Evolutionary conservation across 1,284 basidiomycete species (phyloP), one percentile per base, ranked within the genome.

Genomic region (Puccinia novopanici): DNA sequence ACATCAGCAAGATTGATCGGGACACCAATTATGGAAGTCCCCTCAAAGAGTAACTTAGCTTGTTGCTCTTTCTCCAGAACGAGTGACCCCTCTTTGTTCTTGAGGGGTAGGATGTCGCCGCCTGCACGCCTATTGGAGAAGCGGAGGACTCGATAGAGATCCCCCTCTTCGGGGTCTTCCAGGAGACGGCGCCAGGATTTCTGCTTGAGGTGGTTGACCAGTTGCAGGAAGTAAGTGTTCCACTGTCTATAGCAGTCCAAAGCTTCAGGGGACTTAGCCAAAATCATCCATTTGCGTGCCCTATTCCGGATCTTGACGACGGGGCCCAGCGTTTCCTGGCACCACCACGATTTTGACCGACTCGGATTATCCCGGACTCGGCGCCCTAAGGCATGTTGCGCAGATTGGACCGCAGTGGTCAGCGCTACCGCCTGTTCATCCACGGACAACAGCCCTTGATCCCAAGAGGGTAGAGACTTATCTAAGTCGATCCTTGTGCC

Each of bases 111-210:
- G 24, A 63, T 24, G 6, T 63, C 61, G 5, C 61, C 61, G 52
- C 55, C 55, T 22, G 55, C 55, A 6, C 6, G 22, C 22, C 22
- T 22, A 6, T 8, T 9, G 8, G 55, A 57, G 55, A n/a, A 57
- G 22, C 34, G n/a, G n/a, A 40, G 34, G n/a, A 65, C 34, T 27
- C 34, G 24, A 19, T 45, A 40, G 3, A 65, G 34, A 22, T 37
- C 17, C 30, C 40, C 40, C 17, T 17, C 61, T 65, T 3, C 61
- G 9, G 34, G 61, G 30, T 65, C 22, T 50, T 57, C 48, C 34
- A 75, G 42, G 42, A 75, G 59, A 10, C 34, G 22, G 24, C 42
- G n/a, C 74, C 74, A 75, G 59, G n/a, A n/a, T 6, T 48, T 12
- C n/a, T n/a, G n/a, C n/a, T n/a, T n/a, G n/a, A n/a, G n/a, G n/a